phyloP scores from a whole-genome alignment of 1,284 basidiomycete genomes.

The Sanghuangporus weigelae region DNA sequence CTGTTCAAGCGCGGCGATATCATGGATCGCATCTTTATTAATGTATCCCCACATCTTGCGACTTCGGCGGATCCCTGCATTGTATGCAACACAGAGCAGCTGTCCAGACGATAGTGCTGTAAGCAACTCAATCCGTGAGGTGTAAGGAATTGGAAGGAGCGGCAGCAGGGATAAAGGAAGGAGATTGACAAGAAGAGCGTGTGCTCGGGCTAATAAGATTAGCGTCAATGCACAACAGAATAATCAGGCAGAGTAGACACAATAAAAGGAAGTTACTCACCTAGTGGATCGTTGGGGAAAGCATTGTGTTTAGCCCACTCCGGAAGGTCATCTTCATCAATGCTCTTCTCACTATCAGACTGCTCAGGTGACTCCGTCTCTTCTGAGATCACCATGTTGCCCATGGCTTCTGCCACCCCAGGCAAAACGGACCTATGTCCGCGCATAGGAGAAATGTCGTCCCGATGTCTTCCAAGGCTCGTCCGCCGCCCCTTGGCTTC shows the following conservation, averaged over 20 bases:
- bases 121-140: constrained; percentile 39
- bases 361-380: constrained; percentile 42
- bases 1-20: constrained; percentile 59
- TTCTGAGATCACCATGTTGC: constrained; percentile 35
- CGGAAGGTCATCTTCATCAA: constrained; percentile 65
- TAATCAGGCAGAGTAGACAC: neutral
- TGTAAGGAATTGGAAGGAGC: constrained; percentile 35
- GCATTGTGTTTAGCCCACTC: constrained; percentile 62
- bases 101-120: constrained; percentile 70
- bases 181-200: constrained; percentile 49
- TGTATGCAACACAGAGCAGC: constrained; percentile 76
- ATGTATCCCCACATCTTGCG: constrained; percentile 87
- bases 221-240: neutral
- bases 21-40: constrained; percentile 70
- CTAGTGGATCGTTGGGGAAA: constrained; percentile 52
- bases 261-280: constrained; percentile 34
- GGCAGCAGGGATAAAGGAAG: constrained; percentile 39
- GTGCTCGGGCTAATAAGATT: constrained; percentile 45
- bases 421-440: constrained; percentile 31
- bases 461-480: constrained; percentile 35
- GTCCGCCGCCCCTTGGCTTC: constrained; percentile 42
- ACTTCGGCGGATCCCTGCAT: constrained; percentile 71
- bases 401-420: constrained; percentile 8
- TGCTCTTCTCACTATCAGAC: constrained; percentile 29
- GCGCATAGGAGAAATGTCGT: constrained; percentile 53